Evolutionary conservation across 306 rosid species (phyloP).

Genomic region (Geum urbanum): DNA sequence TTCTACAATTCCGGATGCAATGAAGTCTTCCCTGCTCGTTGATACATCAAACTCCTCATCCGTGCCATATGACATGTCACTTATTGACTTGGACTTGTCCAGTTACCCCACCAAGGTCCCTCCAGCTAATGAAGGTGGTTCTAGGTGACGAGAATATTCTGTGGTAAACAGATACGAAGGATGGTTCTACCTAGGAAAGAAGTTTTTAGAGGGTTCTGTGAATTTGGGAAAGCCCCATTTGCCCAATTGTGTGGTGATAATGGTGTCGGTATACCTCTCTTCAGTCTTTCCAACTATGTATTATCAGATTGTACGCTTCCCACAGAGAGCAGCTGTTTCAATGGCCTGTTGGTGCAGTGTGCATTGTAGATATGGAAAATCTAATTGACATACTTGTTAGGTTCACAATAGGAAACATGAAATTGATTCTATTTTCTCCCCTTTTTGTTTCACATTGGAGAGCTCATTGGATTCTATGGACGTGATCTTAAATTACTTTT

Average conservation of each 20-base stretch:
- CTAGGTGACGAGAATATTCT: conserved; percentile 37
- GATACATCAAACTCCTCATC: conserved; percentile 53
- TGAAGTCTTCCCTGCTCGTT: conserved; percentile 75
- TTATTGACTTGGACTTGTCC: conserved; percentile 76
- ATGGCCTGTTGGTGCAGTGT: conserved; percentile 42
- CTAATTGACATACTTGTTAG: conserved; percentile 36
- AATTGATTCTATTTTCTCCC: conserved; percentile 11
- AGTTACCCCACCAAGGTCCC: conserved; percentile 75
- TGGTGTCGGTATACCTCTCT: conserved; percentile 27
- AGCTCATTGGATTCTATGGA: conserved; percentile 11
- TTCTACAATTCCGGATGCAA: conserved; percentile 39
- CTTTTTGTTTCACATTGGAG: conserved; percentile 15
- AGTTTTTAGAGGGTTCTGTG: conserved; percentile 21
- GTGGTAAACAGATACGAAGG: conserved; percentile 27
- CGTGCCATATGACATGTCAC: conserved; percentile 68
- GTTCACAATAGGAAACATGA: conserved; percentile 26
- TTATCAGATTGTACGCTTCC: conserved; percentile 26
- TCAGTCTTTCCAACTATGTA: conserved; percentile 18
- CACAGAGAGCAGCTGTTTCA: conserved; percentile 34
- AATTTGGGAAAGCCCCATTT: conserved; percentile 22
- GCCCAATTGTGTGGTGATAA: conserved; percentile 22
- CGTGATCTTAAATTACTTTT: neutral
- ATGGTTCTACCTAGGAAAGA: conserved; percentile 18
- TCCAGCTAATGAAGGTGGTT: conserved; percentile 50
- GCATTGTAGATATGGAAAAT: conserved; percentile 56